phyloP scores from a whole-genome alignment of 2,329 filamentous ascomycete species.

The Bertia moriformis region DNA sequence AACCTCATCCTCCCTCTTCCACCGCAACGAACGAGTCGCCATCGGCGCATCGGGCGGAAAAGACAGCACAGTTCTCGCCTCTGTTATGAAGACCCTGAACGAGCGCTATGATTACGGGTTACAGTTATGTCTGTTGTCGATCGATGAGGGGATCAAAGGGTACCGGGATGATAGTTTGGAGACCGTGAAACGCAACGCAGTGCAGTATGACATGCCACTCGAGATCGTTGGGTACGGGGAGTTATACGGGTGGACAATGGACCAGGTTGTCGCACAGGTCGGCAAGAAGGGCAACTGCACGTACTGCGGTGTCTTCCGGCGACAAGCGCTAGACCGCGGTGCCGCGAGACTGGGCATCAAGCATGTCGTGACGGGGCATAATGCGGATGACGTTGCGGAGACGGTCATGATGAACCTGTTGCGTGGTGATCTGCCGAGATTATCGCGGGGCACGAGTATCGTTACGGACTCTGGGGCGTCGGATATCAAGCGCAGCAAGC shows the following conservation, averaged over 20 bases:
- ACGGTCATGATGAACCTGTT: slow-evolving; percentile 96
- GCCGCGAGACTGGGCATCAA: slow-evolving; percentile 74
- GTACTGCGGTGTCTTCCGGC: slow-evolving; percentile 89
- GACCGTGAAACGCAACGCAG: slow-evolving; percentile 86
- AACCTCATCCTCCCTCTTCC: slow-evolving; percentile 65
- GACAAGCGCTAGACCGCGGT: slow-evolving; percentile 85
- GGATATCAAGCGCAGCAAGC: slow-evolving; percentile 89
- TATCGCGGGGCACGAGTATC: slow-evolving; percentile 82
- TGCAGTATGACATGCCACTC: slow-evolving; percentile 80
- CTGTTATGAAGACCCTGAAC: slow-evolving; percentile 86
- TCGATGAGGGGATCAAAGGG: slow-evolving; percentile 94
- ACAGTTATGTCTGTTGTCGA: slow-evolving; percentile 72
- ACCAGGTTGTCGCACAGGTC: slow-evolving; percentile 88
- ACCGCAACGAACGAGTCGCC: slow-evolving; percentile 69
- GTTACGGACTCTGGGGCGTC: slow-evolving; percentile 65
- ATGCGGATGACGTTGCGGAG: slow-evolving; percentile 92
- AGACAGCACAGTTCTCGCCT: slow-evolving; percentile 89
- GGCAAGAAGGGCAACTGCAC: slow-evolving; percentile 99
- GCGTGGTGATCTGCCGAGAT: slow-evolving; percentile 71
- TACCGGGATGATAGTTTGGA: slow-evolving; percentile 93
- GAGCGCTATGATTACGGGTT: slow-evolving; percentile 77
- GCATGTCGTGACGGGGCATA: slow-evolving; percentile 94
- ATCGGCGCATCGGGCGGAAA: slow-evolving; percentile 96
- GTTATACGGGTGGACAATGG: slow-evolving; percentile 98
- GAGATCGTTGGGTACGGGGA: slow-evolving; percentile 88